Percentiles rank a stretch among this genome's conserved stretches.
phyloP scores from a whole-genome alignment of 2,329 filamentous ascomycete genomes.

The Neurospora sp. region DNA sequence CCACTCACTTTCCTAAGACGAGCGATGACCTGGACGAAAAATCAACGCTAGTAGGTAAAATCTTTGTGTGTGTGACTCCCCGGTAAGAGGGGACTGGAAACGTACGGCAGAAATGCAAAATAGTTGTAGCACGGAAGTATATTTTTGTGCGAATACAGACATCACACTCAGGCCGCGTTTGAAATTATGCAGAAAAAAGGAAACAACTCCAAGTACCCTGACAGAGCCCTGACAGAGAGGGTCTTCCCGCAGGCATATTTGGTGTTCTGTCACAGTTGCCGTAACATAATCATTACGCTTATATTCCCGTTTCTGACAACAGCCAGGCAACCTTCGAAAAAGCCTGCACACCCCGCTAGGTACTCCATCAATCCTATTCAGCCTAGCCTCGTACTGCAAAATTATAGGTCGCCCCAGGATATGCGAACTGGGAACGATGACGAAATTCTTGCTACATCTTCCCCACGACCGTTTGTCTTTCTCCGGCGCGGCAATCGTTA shows the following conservation, averaged over 20 bases:
- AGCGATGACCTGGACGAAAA: background rate
- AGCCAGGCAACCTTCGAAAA: background rate
- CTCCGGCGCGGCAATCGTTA: background rate
- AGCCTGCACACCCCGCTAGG: background rate
- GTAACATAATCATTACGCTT: background rate
- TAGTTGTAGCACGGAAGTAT: background rate
- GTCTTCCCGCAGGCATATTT: background rate
- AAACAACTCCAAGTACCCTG: background rate
- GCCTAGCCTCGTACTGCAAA: background rate
- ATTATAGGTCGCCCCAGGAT: background rate
- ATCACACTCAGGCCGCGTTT: background rate
- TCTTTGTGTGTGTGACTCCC: background rate
- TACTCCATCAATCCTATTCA: background rate
- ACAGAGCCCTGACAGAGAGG: background rate
- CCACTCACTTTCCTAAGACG: background rate
- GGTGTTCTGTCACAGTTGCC: background rate
- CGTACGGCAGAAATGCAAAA: background rate
- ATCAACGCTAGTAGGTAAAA: background rate
- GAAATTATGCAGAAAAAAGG: background rate
- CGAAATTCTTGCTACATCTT: background rate
- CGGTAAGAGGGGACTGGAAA: background rate
- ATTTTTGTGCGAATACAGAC: background rate
- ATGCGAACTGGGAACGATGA: background rate
- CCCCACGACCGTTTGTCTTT: background rate
- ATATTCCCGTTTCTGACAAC: background rate